phyloP scores from a whole-genome alignment of 768 basidiomycete genomes.

The Calvatia gigantea region DNA sequence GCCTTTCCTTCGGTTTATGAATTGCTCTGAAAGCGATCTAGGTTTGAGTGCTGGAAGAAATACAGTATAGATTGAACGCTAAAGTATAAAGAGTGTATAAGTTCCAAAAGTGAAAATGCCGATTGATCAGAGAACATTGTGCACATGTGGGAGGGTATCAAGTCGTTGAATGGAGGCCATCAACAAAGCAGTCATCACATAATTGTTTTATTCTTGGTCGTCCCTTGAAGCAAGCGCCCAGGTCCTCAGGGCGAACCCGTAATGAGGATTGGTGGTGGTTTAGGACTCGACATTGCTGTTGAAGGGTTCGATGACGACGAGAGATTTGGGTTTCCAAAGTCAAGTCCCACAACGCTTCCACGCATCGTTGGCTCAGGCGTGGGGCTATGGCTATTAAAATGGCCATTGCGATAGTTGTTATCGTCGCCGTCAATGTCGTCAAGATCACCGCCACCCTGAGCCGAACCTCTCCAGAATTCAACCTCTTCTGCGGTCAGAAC shows the following conservation, averaged over 20 bases:
- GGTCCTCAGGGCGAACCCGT: constrained; percentile 27
- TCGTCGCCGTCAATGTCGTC: constrained; percentile 27
- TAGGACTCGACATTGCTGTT: constrained; percentile 25
- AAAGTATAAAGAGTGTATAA: background rate
- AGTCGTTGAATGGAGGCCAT: background rate
- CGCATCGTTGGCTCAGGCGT: constrained; percentile 3
- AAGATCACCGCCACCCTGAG: constrained; percentile 19
- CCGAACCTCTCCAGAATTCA: constrained; percentile 47
- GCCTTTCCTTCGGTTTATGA: background rate
- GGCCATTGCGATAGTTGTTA: constrained; percentile 5
- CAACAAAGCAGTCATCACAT: background rate
- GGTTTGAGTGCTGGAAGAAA: background rate
- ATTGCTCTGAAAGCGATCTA: too few relatives aligned
- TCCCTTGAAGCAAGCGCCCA: background rate
- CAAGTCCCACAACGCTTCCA: background rate
- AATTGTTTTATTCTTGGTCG: background rate
- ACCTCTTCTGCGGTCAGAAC: constrained; percentile 75
- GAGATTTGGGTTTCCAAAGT: constrained; percentile 12
- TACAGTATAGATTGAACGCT: background rate
- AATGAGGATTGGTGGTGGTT: constrained; percentile 35
- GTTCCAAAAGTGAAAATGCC: background rate
- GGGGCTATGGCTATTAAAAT: background rate
- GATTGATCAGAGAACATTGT: background rate
- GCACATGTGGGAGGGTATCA: background rate
- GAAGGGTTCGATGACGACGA: constrained; percentile 19